These are phyloP conservation scores for Cyberlindnera subsufficiens DNA, from an alignment of 805 yeast species.

Conservation along the genomic window DNA sequence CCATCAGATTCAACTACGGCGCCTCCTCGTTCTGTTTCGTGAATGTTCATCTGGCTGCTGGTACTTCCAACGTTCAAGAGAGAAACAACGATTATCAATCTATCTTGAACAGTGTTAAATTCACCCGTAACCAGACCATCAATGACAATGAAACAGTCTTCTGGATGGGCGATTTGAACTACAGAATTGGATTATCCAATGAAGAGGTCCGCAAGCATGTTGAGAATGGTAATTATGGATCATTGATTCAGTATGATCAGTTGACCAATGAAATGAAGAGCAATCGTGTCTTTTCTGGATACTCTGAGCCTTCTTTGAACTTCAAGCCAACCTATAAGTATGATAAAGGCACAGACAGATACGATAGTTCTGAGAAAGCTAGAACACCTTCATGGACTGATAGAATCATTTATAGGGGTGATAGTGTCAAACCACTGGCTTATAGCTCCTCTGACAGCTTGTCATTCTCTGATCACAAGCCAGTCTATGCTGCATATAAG, in stretches of 20 bases:
- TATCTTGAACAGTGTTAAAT: conserved; percentile 68
- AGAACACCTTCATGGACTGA: conserved; percentile 98
- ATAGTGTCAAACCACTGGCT: conserved; percentile 50
- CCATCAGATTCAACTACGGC: conserved; percentile 80
- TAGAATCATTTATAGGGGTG: conserved; percentile 66
- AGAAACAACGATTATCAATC: conserved; percentile 80
- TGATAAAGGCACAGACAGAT: conserved; percentile 73
- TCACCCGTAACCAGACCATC: conserved; percentile 70
- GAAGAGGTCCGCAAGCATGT: conserved; percentile 66
- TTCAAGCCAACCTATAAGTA: conserved; percentile 91
- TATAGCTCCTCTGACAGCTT: conserved; percentile 63
- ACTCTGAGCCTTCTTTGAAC: conserved; percentile 66
- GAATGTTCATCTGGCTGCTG: conserved; percentile 94
- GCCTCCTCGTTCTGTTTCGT: conserved; percentile 76
- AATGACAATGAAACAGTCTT: conserved; percentile 80
- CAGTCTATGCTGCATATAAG: conserved; percentile 77
- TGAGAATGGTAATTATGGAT: conserved; percentile 35
- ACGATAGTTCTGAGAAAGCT: conserved; percentile 88
- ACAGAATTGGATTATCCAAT: conserved; percentile 64
- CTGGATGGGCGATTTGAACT: conserved; percentile 96
- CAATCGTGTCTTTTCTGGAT: conserved; percentile 65
- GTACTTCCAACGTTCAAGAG: conserved; percentile 73
- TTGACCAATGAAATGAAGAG: conserved; percentile 65
- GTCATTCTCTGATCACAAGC: conserved; percentile 81
- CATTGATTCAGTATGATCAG: conserved; percentile 70